Base-by-base conservation (phyloP, 257 asterid species). In the Primulina eburnea region DNA sequence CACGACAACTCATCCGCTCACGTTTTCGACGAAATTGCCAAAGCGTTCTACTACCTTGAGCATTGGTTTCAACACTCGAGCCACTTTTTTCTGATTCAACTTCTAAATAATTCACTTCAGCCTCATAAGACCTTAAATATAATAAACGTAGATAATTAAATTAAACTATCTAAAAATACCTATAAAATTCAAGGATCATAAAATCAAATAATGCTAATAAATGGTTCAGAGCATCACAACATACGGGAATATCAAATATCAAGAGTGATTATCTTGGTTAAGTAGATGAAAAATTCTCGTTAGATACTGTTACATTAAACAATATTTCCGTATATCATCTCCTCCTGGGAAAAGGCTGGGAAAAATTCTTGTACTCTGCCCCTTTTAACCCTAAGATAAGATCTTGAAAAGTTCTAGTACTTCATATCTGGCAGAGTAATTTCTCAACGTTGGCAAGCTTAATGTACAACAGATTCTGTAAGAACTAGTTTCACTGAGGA, bases 81-180 rank as follows among this genome's bases (percentile, higher is more conserved):
- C 73, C 73, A 59, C 73, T 68, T 26, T 81, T 82, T 68, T 83
- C 88, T 6, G 88, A 64, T 73, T 89, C 94, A 55, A 81, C 84
- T 78, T 87, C 96, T 67, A 94, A 74, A 79, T 91, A 94, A 60
- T 82, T 86, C 75, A 94, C 88, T 79, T 94, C 99, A 60, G 97
- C 99, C 78, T 86, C 99, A 58, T 91, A 94, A 6, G 96, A 87
- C 85, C 99, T 93, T 64, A 53, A 67, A 71, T 20, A 24, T n/a
- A 35, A 53, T 28, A 56, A n/a, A 6, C 34, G 55, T 32, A 78
- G 24, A 10, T 52, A 29, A 17, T 55, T 26, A 16, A 47, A 26
- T 8, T 71, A 24, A 32, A 29, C 55, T 11, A 43, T 43, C 18
- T 43, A 43, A 43, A 28, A 43, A 43, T 43, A 43, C 55, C 55